Percentiles rank a stretch among this genome's conserved stretches.
These are phyloP conservation scores for Pisolithus albus DNA, from an alignment of 768 basidiomycete genomes.

Conservation along the genomic window DNA sequence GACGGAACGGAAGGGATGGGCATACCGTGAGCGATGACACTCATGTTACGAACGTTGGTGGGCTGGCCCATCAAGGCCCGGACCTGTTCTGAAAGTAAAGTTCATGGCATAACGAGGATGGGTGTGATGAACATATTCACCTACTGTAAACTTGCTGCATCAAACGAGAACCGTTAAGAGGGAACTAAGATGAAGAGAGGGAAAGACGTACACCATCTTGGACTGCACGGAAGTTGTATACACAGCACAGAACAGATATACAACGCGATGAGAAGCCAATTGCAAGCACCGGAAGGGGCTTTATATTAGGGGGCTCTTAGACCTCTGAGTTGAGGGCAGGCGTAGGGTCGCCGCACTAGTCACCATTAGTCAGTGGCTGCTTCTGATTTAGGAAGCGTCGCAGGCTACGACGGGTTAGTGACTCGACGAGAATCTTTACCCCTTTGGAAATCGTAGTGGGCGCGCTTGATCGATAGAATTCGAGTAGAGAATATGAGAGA, in stretches of 20 bases:
- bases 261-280: conserved; percentile 13
- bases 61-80: conserved; percentile 82
- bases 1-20: conserved; percentile 13
- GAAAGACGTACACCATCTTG: conserved; percentile 74
- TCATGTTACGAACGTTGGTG: conserved; percentile 94
- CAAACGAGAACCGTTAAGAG: conserved; percentile 28
- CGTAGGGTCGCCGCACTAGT: not conserved
- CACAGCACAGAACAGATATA: conserved; percentile 15
- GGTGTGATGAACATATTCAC: conserved; percentile 36
- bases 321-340: conserved; percentile 40
- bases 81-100: conserved; percentile 60
- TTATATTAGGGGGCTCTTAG: conserved; percentile 30
- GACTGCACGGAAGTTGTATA: conserved; percentile 29
- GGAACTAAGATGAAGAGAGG: conserved; percentile 2
- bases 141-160: conserved; percentile 81
- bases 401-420: conserved; percentile 24
- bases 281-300: conserved; percentile 6
- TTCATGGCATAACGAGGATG: conserved; percentile 1
- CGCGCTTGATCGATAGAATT: conserved; percentile 11
- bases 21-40: conserved; percentile 86
- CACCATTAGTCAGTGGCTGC: conserved; percentile 13
- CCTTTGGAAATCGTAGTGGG: conserved; percentile 14
- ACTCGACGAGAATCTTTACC: conserved; percentile 12
- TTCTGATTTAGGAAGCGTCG: conserved; percentile 28
- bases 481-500: conserved; percentile 6